Evolutionary conservation across 257 asterid species (phyloP).

Genomic region (Solanum arcanum): DNA sequence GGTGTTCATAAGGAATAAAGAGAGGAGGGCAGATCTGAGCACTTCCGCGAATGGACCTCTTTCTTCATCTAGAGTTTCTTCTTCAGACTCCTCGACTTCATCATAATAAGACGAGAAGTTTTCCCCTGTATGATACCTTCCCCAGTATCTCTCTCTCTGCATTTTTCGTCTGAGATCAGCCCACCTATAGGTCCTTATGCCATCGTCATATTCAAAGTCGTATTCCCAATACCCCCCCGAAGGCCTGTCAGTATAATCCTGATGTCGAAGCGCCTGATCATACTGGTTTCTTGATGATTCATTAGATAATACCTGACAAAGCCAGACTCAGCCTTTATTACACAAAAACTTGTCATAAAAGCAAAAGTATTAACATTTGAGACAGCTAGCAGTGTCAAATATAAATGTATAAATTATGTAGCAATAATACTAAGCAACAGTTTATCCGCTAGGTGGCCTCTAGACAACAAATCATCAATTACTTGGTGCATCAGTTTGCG

Average conservation of each 20-base stretch:
- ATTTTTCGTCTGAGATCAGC: conserved; percentile 41
- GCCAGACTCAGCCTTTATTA: neutral
- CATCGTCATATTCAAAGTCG: conserved; percentile 35
- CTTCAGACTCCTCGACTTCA: conserved; percentile 19
- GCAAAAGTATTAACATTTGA: neutral
- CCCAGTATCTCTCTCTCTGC: conserved; percentile 43
- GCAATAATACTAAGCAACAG: neutral
- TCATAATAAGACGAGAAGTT: conserved; percentile 29
- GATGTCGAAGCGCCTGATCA: conserved; percentile 40
- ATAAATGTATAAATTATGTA: neutral
- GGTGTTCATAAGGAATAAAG: conserved; percentile 66
- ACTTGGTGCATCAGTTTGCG: neutral
- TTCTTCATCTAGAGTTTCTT: conserved; percentile 23
- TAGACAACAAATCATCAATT: neutral
- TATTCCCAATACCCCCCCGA: conserved; percentile 26
- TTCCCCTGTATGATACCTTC: neutral
- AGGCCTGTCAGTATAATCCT: conserved; percentile 23
- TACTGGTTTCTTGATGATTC: conserved; percentile 54
- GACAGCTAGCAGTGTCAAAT: neutral
- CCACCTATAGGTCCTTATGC: conserved; percentile 56
- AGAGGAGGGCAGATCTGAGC: conserved; percentile 53
- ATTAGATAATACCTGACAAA: conserved; percentile 49
- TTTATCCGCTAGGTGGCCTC: neutral
- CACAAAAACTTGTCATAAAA: neutral
- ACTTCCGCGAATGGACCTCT: conserved; percentile 60